phyloP scores from a whole-genome alignment of 1,284 basidiomycete species.

The Thelephora terrestris region DNA sequence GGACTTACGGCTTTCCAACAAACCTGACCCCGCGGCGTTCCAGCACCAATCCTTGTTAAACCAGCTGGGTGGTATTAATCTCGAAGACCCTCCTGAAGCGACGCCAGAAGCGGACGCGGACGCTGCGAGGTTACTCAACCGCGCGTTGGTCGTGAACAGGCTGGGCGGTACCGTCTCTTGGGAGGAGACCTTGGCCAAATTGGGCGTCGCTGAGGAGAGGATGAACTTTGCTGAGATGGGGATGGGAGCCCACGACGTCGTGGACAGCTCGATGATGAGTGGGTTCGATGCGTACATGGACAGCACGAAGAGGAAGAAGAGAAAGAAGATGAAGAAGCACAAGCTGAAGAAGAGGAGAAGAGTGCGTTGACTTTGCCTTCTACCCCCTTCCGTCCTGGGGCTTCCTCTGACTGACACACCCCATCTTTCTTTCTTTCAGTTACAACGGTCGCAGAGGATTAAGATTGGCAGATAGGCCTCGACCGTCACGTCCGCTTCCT shows the following conservation, averaged over 20 bases:
- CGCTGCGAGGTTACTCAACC: conserved; percentile 60
- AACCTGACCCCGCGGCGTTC: conserved; percentile 6
- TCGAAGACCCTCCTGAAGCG: conserved; percentile 41
- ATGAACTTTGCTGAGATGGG: conserved; percentile 44
- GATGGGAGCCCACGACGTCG: neutral
- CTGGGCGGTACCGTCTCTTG: conserved; percentile 51
- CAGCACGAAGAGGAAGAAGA: conserved; percentile 71
- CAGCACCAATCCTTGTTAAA: neutral
- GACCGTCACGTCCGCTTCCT: no score
- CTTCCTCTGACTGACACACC: neutral
- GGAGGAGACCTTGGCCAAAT: conserved; percentile 48
- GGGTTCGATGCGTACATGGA: conserved; percentile 59
- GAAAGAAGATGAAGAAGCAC: conserved; percentile 88
- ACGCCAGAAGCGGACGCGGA: conserved; percentile 64
- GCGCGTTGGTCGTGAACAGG: conserved; percentile 54
- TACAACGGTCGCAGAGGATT: conserved; percentile 15
- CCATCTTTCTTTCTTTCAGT: conserved; percentile 8
- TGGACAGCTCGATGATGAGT: neutral
- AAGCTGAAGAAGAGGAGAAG: conserved; percentile 61
- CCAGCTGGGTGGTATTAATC: conserved; percentile 1
- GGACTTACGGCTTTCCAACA: neutral
- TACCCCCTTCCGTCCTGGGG: no score
- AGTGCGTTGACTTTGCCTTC: conserved; percentile 23
- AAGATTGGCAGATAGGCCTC: neutral
- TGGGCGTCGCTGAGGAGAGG: conserved; percentile 42